Percentiles rank a stretch among this genome's conserved stretches.
Evolutionary conservation across 2,329 filamentous ascomycete genomes (phyloP).

Genomic region (Achaetomium macrosporum): DNA sequence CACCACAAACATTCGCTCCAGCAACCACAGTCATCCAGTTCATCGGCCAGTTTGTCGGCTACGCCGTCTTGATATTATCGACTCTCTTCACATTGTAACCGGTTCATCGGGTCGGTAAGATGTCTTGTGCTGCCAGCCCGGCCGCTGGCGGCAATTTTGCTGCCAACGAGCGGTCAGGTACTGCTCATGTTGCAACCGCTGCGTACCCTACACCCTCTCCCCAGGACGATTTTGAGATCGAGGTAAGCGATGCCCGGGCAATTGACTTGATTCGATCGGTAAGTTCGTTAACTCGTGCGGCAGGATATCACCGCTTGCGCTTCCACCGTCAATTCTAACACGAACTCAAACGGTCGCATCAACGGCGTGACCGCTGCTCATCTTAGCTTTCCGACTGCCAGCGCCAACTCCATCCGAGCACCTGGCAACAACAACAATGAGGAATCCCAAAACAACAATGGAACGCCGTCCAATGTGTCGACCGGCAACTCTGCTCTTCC

Average conservation of each 20-base stretch:
- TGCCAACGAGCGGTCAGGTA: slow-evolving; percentile 6
- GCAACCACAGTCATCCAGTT: background rate
- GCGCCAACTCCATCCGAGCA: background rate
- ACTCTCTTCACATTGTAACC: slow-evolving; percentile 5
- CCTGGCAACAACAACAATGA: background rate
- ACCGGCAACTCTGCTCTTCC: background rate
- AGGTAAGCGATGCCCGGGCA: background rate
- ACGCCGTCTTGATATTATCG: background rate
- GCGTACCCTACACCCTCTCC: background rate
- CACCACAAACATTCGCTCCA: background rate
- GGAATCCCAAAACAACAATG: background rate
- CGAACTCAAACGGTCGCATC: background rate
- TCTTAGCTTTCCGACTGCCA: background rate
- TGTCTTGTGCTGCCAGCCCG: slow-evolving; percentile 6
- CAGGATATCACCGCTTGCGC: background rate
- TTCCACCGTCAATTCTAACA: background rate
- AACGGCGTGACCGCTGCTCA: background rate
- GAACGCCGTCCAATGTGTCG: background rate
- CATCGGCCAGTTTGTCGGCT: background rate
- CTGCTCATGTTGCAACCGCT: slow-evolving; percentile 6
- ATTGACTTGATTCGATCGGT: background rate
- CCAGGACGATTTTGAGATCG: background rate
- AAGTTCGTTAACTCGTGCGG: background rate
- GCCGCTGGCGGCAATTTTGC: slow-evolving; percentile 1
- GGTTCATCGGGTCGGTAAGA: background rate